Percentiles rank a stretch among this genome's conserved stretches.
These are phyloP conservation scores for Cyberlindnera euphorbiae DNA, from an alignment of 805 yeast genomes.

Conservation along the genomic window DNA sequence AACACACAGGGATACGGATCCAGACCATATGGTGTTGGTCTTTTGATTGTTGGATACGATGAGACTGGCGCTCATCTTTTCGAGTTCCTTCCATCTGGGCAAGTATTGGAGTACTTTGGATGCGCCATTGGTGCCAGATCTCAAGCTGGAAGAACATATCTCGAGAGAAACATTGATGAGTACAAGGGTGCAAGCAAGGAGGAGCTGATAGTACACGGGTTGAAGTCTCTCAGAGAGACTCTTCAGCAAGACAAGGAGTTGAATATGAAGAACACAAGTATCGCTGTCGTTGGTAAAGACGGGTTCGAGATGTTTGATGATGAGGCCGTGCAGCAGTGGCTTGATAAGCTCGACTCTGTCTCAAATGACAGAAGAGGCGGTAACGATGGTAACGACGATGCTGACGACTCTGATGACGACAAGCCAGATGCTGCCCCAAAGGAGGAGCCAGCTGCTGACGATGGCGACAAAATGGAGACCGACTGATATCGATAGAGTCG, in stretches of 20 bases:
- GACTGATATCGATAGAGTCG: too few relatives aligned
- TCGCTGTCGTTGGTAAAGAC: constrained; percentile 88
- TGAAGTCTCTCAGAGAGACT: constrained; percentile 90
- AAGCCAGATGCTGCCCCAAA: constrained; percentile 11
- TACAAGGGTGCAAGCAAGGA: constrained; percentile 60
- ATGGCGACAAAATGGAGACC: constrained; percentile 36
- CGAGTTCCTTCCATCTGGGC: constrained; percentile 96
- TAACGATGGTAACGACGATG: constrained; percentile 21
- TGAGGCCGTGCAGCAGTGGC: constrained; percentile 77
- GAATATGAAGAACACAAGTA: constrained; percentile 76
- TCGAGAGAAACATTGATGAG: constrained; percentile 77
- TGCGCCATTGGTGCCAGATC: constrained; percentile 98
- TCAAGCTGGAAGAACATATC: constrained; percentile 94
- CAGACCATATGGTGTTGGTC: constrained; percentile 97
- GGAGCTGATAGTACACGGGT: constrained; percentile 77
- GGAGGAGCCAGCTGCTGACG: constrained; percentile 21
- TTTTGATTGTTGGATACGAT: constrained; percentile 84
- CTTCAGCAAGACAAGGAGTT: constrained; percentile 91
- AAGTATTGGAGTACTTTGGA: constrained; percentile 84
- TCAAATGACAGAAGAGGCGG: constrained; percentile 47
- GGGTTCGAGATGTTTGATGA: constrained; percentile 80
- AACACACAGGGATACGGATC: constrained; percentile 95
- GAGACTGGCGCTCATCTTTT: constrained; percentile 90
- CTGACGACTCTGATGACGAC: constrained; percentile 19
- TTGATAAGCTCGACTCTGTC: constrained; percentile 65